phyloP scores from a whole-genome alignment of 108 stramenopile genomes.

The Skeletonema potamos region DNA sequence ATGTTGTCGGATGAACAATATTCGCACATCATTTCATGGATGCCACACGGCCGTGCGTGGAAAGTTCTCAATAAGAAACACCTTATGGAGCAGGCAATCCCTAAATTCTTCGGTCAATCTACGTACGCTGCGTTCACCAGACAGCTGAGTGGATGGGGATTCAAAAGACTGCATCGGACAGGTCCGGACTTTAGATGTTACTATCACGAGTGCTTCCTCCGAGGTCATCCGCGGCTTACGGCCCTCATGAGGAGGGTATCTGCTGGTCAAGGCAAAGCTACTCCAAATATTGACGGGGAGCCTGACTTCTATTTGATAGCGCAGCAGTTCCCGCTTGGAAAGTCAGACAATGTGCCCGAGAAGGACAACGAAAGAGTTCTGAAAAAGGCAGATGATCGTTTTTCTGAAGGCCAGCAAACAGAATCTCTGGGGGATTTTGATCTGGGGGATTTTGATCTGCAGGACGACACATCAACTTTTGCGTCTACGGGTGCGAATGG shows the following conservation, averaged over 20 bases:
- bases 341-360: not conserved
- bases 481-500: not conserved
- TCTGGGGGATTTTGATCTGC: not conserved
- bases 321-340: not conserved
- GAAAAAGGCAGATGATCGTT: not conserved
- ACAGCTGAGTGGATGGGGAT: conserved; percentile 1
- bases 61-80: not conserved
- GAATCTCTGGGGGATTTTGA: not conserved
- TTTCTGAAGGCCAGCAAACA: not conserved
- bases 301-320: not conserved
- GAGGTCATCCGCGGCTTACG: not conserved
- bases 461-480: not conserved
- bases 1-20: not conserved
- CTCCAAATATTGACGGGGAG: not conserved
- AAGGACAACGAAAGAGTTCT: not conserved
- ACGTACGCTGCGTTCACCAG: not conserved
- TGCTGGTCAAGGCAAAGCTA: not conserved
- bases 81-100: not conserved
- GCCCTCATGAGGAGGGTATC: not conserved
- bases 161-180: not conserved
- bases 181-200: not conserved
- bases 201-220: not conserved
- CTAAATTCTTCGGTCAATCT: not conserved
- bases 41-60: conserved; percentile 1
- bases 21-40: conserved; percentile 1